Evolutionary conservation across 2,329 filamentous ascomycete genomes (phyloP).

Genomic region (Fusarium vanettenii): DNA sequence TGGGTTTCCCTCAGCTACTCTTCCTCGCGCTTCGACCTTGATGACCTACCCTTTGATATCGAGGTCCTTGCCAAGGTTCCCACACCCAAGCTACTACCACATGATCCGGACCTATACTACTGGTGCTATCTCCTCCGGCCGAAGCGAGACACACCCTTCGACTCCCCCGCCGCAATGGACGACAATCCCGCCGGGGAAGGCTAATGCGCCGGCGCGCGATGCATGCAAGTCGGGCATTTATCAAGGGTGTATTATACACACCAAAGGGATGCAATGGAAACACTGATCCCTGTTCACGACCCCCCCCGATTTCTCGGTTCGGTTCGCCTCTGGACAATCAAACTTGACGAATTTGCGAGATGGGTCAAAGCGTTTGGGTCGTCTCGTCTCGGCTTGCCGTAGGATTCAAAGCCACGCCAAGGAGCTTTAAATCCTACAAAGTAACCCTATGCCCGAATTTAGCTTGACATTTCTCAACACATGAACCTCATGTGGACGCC

Average conservation of each 20-base stretch:
- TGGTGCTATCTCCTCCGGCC: constrained; percentile 59
- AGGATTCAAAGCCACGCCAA: background rate
- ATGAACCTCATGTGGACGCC: background rate
- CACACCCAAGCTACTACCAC: constrained; percentile 53
- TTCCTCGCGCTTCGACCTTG: constrained; percentile 52
- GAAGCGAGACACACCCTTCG: constrained; percentile 19
- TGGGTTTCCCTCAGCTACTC: constrained; percentile 65
- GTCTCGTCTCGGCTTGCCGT: background rate
- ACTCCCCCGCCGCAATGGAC: constrained; percentile 5
- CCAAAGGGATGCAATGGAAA: background rate
- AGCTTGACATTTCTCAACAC: background rate
- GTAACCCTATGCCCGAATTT: background rate
- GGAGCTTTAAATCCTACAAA: background rate
- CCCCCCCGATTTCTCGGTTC: background rate
- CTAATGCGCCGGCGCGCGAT: constrained; percentile 1
- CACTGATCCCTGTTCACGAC: background rate
- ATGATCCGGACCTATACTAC: constrained; percentile 60
- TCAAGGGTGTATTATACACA: background rate
- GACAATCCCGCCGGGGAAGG: constrained; percentile 14
- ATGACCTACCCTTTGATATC: constrained; percentile 54
- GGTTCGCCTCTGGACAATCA: background rate
- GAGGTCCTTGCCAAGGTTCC: constrained; percentile 56
- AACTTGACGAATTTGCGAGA: background rate
- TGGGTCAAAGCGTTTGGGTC: background rate
- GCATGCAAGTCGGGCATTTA: background rate